Percentiles rank a stretch among this genome's conserved stretches.
These are phyloP conservation scores for Tetrahymena elliotti DNA, from an alignment of 73 alveolate species.

Conservation along the genomic window DNA sequence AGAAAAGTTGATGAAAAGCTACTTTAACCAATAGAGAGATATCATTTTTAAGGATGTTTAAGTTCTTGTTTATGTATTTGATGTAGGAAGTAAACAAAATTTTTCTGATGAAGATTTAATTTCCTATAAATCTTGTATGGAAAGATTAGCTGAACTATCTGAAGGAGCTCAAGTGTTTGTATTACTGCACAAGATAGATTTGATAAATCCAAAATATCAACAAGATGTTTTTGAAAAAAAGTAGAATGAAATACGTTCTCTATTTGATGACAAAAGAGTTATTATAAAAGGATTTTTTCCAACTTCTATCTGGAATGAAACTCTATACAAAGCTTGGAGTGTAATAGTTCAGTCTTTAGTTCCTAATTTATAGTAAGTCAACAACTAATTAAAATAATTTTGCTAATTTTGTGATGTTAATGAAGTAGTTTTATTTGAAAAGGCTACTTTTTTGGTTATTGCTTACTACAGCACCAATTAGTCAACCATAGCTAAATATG, in stretches of 20 bases:
- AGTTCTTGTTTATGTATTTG: slow-evolving; percentile 86
- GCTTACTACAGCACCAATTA: slow-evolving; percentile 24
- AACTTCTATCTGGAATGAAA: slow-evolving; percentile 96
- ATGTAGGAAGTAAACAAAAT: slow-evolving; percentile 63
- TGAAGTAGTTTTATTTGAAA: slow-evolving; percentile 95
- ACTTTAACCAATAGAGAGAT: slow-evolving; percentile 75
- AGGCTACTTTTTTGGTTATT: slow-evolving; percentile 88
- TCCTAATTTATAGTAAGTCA: slow-evolving; percentile 65
- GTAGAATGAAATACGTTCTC: slow-evolving; percentile 58
- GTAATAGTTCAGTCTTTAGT: slow-evolving; percentile 76
- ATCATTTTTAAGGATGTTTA: slow-evolving; percentile 84
- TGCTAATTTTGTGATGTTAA: slow-evolving; percentile 78
- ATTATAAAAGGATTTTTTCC: slow-evolving; percentile 58
- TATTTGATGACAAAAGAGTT: slow-evolving; percentile 63
- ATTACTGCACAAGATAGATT: slow-evolving; percentile 82
- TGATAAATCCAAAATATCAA: background rate
- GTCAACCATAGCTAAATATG: slow-evolving; percentile 1
- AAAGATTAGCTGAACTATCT: slow-evolving; percentile 73
- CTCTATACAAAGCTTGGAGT: slow-evolving; percentile 97
- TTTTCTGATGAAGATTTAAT: slow-evolving; percentile 21
- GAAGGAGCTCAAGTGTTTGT: slow-evolving; percentile 79
- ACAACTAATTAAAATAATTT: slow-evolving; percentile 64
- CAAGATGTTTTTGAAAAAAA: slow-evolving; percentile 68
- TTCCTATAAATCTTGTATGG: slow-evolving; percentile 61
- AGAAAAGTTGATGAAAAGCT: slow-evolving; percentile 81